Base-by-base conservation (phyloP, 805 yeast species). In the Millerozyma acaciae region DNA sequence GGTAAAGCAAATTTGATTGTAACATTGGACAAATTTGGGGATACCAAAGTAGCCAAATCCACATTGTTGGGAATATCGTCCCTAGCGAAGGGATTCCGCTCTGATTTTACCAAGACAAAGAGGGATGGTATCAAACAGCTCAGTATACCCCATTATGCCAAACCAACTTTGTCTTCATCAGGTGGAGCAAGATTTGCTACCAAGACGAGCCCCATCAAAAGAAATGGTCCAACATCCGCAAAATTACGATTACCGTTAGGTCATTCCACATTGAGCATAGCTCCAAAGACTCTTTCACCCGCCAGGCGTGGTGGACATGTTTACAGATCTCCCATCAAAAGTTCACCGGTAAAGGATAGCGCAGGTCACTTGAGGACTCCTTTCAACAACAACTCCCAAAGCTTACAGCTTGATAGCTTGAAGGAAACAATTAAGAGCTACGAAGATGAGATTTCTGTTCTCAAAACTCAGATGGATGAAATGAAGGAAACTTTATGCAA, bases 111-210 rank as follows among this genome's bases (percentile, higher is more conserved):
- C n/a, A 7, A 9, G 10, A 19, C 12, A 6, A 28, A 17, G 6
- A 20, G 10, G 18, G 20, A 8, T 8, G 13, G 13, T 2, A 15
- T n/a, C 13, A 20, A 24, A 9, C 7, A 25, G 3, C 15, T 20
- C n/a, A 27, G 15, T 8, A 24, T 48, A 9, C 64, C 64, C 7
- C 42, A 44, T 38, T 62, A 62, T 30, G 62, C 66, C 7, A 48
- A 48, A 32, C 63, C 68, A 4, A 61, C 67, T 0, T 36, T 41
- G 5, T 38, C 60, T n/a, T n/a, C n/a, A n/a, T n/a, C n/a, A n/a
- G n/a, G n/a, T n/a, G n/a, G n/a, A n/a, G n/a, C n/a, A n/a, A n/a
- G n/a, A n/a, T n/a, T n/a, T n/a, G n/a, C n/a, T n/a, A n/a, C n/a
- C n/a, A n/a, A n/a, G n/a, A n/a, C n/a, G n/a, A n/a, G n/a, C n/a